Percentiles rank a stretch among this genome's conserved stretches.
These are phyloP conservation scores for Cicer judaicum DNA, from an alignment of 306 rosid species.

Conservation along the genomic window DNA sequence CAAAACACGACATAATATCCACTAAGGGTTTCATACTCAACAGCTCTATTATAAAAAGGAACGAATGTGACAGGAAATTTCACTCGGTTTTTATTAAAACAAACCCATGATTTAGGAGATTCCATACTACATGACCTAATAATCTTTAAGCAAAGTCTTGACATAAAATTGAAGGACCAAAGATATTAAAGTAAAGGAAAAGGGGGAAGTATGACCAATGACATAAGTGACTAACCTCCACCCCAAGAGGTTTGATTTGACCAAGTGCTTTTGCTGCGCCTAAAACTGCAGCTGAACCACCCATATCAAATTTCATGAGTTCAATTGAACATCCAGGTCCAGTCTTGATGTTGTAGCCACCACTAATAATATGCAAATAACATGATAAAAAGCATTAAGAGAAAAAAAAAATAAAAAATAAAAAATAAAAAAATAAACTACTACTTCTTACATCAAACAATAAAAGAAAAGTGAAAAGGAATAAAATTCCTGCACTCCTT, in stretches of 20 bases:
- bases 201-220: constrained; percentile 4
- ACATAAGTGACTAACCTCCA: constrained; percentile 69
- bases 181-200: not conserved
- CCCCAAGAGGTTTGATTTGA: constrained; percentile 94
- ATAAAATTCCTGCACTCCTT: not conserved
- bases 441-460: not conserved
- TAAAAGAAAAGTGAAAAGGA: not conserved
- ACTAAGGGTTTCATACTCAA: constrained; percentile 7
- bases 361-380: constrained; percentile 59
- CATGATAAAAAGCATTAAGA: not conserved
- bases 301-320: constrained; percentile 94
- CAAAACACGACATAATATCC: constrained; percentile 5
- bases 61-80: constrained; percentile 23
- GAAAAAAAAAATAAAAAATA: not conserved
- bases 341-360: constrained; percentile 99
- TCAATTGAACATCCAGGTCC: constrained; percentile 95
- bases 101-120: constrained; percentile 19
- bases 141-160: constrained; percentile 21
- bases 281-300: constrained; percentile 96
- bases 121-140: constrained; percentile 6
- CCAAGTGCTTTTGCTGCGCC: constrained; percentile 99
- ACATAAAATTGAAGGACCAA: constrained; percentile 10
- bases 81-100: not conserved
- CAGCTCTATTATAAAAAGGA: constrained; percentile 5
- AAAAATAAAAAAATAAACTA: not conserved